Percentiles rank a stretch among this genome's conserved stretches.
phyloP scores from a whole-genome alignment of 2,329 filamentous ascomycete species.

The Calonectria fujianensis region DNA sequence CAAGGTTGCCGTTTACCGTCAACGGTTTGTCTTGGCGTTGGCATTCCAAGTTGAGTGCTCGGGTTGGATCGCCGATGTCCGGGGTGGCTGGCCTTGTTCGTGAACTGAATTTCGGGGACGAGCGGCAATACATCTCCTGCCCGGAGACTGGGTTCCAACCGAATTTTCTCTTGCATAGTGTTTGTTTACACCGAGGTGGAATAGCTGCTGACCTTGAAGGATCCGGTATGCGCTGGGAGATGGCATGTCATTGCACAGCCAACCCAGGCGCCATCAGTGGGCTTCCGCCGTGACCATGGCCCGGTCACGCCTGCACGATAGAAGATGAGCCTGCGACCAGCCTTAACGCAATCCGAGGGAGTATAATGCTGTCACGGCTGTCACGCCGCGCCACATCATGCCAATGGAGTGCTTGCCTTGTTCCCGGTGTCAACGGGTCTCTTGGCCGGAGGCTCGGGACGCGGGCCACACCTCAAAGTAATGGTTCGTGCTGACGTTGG shows the following conservation, averaged over 20 bases:
- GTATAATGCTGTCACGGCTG: constrained; percentile 26
- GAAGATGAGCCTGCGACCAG: background rate
- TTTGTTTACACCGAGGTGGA: constrained; percentile 7
- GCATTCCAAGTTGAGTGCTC: constrained; percentile 1
- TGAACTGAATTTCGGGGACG: constrained; percentile 18
- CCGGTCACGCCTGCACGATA: background rate
- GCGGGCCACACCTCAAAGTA: constrained; percentile 30
- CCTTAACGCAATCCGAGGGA: constrained; percentile 14
- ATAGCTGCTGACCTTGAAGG: constrained; percentile 22
- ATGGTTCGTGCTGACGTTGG: constrained; percentile 32
- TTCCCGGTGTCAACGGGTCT: constrained; percentile 6
- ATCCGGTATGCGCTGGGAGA: constrained; percentile 17
- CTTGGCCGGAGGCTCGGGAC: constrained; percentile 30
- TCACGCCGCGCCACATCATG: constrained; percentile 30
- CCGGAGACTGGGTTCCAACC: constrained; percentile 28
- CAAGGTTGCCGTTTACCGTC: constrained; percentile 32
- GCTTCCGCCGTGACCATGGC: background rate
- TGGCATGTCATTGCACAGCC: background rate
- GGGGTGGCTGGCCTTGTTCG: constrained; percentile 15
- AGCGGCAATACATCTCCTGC: constrained; percentile 17
- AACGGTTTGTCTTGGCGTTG: constrained; percentile 26
- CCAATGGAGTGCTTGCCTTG: constrained; percentile 27
- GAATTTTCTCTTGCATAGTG: constrained; percentile 3
- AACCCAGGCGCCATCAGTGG: constrained; percentile 4
- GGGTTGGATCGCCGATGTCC: constrained; percentile 23